Evolutionary conservation across 768 basidiomycete genomes (phyloP).

Genomic region (Xanthoconium stramineum): DNA sequence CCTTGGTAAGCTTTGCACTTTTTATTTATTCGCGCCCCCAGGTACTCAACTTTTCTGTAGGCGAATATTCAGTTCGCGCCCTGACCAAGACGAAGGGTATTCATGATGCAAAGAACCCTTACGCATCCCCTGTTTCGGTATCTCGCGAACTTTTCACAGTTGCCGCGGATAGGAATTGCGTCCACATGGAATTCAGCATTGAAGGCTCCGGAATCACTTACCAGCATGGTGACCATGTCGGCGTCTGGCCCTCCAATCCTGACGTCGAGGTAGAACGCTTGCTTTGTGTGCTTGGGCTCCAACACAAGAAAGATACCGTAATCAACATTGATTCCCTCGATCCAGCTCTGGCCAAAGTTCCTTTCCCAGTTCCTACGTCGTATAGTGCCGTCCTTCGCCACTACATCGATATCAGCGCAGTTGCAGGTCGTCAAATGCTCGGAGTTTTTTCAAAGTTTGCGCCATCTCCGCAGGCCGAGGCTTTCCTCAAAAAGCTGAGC

Average conservation of each 20-base stretch:
- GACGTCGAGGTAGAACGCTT: slow-evolving; percentile 89
- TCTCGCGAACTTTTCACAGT: slow-evolving; percentile 82
- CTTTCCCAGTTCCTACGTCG: slow-evolving; percentile 96
- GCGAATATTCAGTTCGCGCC: slow-evolving; percentile 94
- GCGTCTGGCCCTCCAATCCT: slow-evolving; percentile 95
- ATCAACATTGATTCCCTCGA: slow-evolving; percentile 97
- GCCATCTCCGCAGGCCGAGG: slow-evolving; percentile 74
- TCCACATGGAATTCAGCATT: slow-evolving; percentile 90
- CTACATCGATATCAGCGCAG: slow-evolving; percentile 95
- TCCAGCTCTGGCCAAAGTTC: slow-evolving; percentile 95
- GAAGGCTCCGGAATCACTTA: slow-evolving; percentile 97
- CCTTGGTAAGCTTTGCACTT: slow-evolving; percentile 58
- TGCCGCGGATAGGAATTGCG: slow-evolving; percentile 81
- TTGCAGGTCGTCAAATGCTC: slow-evolving; percentile 92
- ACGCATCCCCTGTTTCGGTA: slow-evolving; percentile 73
- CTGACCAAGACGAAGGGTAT: slow-evolving; percentile 92
- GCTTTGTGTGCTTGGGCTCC: slow-evolving; percentile 80
- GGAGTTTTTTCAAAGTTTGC: slow-evolving; percentile 86
- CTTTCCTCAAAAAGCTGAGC: slow-evolving; percentile 70
- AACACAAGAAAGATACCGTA: slow-evolving; percentile 73
- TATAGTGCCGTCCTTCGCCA: slow-evolving; percentile 91
- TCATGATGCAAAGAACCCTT: slow-evolving; percentile 98
- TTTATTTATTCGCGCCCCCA: not conserved
- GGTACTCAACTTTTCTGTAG: slow-evolving; percentile 33
- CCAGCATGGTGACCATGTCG: slow-evolving; percentile 97